Evolutionary conservation across 75 land plant species (phyloP).

Genomic region (Cupressus sempervirens): DNA sequence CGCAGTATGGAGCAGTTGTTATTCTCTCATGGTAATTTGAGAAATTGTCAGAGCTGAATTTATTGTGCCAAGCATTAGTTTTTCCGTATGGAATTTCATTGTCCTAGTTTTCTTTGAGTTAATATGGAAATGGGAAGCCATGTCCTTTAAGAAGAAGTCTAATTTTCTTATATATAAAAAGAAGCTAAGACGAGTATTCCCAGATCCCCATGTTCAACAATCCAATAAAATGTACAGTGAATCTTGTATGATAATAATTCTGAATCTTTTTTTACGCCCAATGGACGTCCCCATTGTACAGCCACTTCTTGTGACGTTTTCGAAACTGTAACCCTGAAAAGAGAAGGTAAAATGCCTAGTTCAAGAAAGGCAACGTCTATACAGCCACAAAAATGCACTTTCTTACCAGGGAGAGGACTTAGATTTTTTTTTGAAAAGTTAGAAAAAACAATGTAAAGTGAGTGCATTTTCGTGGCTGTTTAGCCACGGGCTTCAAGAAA

Average conservation of each 20-base stretch:
- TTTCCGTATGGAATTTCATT: neutral
- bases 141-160: neutral
- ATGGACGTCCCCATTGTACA: neutral
- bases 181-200: neutral
- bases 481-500: no score
- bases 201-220: neutral
- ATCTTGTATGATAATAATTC: neutral
- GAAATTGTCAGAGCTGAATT: neutral
- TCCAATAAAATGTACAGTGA: neutral
- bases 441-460: no score
- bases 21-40: neutral
- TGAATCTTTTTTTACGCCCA: neutral
- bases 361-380: no score
- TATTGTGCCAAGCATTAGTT: neutral
- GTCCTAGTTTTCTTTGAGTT: neutral
- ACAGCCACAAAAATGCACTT: no score
- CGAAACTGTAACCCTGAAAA: neutral
- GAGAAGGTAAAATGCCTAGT: neutral
- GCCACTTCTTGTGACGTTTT: no score
- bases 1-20: conserved; percentile 2
- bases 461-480: no score
- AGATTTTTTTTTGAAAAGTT: no score
- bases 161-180: neutral
- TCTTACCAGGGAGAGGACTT: no score
- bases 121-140: neutral